Base-by-base conservation (phyloP, 108 stramenopile species). In the Epipyxis sp. region DNA sequence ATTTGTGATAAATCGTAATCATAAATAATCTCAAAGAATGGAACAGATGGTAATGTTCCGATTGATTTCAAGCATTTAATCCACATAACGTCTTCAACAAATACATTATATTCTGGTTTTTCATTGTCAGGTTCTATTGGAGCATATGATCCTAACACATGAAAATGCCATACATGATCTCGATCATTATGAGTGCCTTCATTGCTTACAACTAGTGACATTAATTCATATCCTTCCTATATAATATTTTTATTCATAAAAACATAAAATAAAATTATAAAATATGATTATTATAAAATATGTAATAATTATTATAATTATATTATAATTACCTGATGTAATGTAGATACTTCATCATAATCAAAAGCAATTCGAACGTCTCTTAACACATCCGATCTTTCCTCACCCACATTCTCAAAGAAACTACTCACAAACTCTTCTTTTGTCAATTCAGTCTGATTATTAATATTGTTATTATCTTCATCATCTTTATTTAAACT, bases 121-220 rank as follows among this genome's bases (percentile, higher is more conserved):
- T n/a, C n/a, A n/a, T n/a, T 50, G 13, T 32, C 61, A 65, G 61
- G 61, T 65, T 13, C 34, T 10, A 3, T 6, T 6, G 61, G 34
- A 37, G 30, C 61, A 65, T 65, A 65, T 37, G 10, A 6, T 10
- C 61, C 61, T 32, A 65, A 10, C 3, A 65, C 25, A 65, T 65
- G 61, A 32, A 65, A 65, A 10, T 65, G 20, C 61, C 61, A 65
- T 29, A 65, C 30, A 65, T 13, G 25, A 37, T 65, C 61, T 65
- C 34, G 61, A 29, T 65, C 61, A 35, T 25, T 29, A 6, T 35
- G 34, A 32, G 25, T 29, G 6, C 61, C 61, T 37, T 29, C 6
- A 37, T 16, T 16, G 20, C 30, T 65, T 10, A 65, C 35, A 3
- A 35, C 6, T 6, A 37, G 20, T 10, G 30, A 65, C 10, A 13